Conservation (phyloP, 2,329 filamentous ascomycete species). For the Berkeleyomyces basicola region DNA sequence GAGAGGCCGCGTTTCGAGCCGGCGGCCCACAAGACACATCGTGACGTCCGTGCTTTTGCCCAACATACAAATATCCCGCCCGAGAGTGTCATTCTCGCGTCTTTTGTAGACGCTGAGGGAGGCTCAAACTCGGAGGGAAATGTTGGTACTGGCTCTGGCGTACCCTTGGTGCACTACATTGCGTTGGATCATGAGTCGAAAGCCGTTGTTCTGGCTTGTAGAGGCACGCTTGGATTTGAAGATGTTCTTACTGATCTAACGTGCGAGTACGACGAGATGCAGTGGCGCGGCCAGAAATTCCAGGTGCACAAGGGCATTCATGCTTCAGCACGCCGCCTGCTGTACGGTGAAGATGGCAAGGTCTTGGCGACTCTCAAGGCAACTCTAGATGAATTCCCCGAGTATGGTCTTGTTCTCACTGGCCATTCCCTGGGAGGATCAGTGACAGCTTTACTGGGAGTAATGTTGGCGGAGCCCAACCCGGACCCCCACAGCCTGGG, state of each 20-base stretch:
- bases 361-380: constrained; percentile 50
- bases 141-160: constrained; percentile 38
- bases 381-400: constrained; percentile 47
- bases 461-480: constrained; percentile 51
- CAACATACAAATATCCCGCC: constrained; percentile 43
- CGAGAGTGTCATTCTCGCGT: constrained; percentile 47
- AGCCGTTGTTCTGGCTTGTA: constrained; percentile 55
- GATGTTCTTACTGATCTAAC: constrained; percentile 59
- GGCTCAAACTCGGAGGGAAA: constrained; percentile 48
- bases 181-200: constrained; percentile 55
- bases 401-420: constrained; percentile 53
- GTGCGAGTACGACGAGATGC: constrained; percentile 52
- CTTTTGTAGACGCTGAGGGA: constrained; percentile 52
- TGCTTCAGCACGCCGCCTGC: constrained; percentile 48
- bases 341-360: constrained; percentile 50
- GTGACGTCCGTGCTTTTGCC: constrained; percentile 46
- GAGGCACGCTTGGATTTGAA: constrained; percentile 57
- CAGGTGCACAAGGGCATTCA: constrained; percentile 62
- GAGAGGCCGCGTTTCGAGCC: constrained; percentile 24
- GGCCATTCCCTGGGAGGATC: constrained; percentile 54
- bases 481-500: constrained; percentile 28
- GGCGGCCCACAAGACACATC: constrained; percentile 33
- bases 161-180: constrained; percentile 58
- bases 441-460: constrained; percentile 52
- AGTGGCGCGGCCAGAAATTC: constrained; percentile 47